Evolutionary conservation across 2,329 filamentous ascomycete species (phyloP), one percentile per base, ranked within the genome.

Genomic region (Blastomyces emzantsi): DNA sequence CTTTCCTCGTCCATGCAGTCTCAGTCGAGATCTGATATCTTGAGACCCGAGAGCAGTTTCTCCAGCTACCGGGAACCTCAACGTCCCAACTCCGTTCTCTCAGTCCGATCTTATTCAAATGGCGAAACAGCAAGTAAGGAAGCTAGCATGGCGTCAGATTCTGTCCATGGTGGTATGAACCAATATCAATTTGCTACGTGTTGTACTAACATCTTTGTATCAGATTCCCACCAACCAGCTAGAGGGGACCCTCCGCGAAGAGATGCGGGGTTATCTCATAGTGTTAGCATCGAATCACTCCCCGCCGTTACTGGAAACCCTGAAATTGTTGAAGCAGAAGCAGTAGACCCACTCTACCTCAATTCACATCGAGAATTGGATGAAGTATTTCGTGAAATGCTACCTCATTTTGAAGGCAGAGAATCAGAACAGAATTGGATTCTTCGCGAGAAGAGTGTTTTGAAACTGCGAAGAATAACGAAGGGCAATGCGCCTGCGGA

Each of bases 361-460:
- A 90, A 92, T 70, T 93, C 92, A 1, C 82, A 88, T 68, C 84
- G 90, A 69, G 92, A 97, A 72, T 79, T 97, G n/a, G 92, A 97
- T 65, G 92, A 96, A 33, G 86, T 89, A 1, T 87, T 96, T 73
- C 86, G 85, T 67, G 87, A 90, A 41, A 96, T 97, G 90, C 81
- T 87, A 41, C 82, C 82, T 62, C 83, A 83, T 73, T 97, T 97
- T 66, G 92, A 97, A 68, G 92, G 92, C 61, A 90, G 83, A 73
- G 93, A 97, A 77, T 86, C 89, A 0, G 93, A 97, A 73, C 86
- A 90, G 65, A 97, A 97, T 72, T 97, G 93, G 93, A 74, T 90
- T 70, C 87, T 88, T 69, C 84, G 93, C 73, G 93, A 97, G 74
- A 89, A 93, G 78, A 88, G 85, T 71, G 83, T 92, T 47, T 83